Conservation (phyloP, 495 filamentous ascomycete genomes). For the Lichenothelia convexa region DNA sequence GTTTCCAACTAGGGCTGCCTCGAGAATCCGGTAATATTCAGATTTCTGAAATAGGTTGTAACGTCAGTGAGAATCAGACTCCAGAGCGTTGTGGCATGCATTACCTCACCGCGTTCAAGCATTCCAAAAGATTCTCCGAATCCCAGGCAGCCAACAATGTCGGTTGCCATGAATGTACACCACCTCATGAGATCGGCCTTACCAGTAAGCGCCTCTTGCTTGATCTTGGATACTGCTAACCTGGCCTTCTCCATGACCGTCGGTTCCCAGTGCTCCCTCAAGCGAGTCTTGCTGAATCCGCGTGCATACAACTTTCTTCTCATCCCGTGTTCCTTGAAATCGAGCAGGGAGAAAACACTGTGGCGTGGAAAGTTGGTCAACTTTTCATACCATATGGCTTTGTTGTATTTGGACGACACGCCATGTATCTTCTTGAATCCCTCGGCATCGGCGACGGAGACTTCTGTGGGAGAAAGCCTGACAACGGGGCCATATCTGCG, state of each 20-base stretch:
- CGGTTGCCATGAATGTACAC: conserved; percentile 38
- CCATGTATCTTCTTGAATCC: conserved; percentile 4
- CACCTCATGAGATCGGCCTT: conserved; percentile 34
- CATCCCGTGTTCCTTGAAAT: conserved; percentile 4
- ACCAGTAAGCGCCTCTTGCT: background rate
- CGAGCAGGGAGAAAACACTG: conserved; percentile 6
- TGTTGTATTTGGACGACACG: conserved; percentile 5
- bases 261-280: conserved; percentile 8
- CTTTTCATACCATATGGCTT: conserved; percentile 7
- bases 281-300: conserved; percentile 5
- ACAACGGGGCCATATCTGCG: conserved; percentile 8
- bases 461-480: conserved; percentile 3
- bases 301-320: conserved; percentile 6
- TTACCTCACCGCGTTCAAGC: conserved; percentile 26
- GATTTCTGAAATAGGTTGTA: background rate
- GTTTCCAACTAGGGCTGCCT: conserved; percentile 5
- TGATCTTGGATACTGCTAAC: conserved; percentile 5
- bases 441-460: conserved; percentile 4
- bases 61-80: background rate
- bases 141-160: conserved; percentile 34
- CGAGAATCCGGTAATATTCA: conserved; percentile 5
- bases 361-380: background rate
- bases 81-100: background rate
- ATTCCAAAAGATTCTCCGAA: conserved; percentile 38
- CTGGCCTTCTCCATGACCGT: conserved; percentile 2